These are phyloP conservation scores for Corylus avellana DNA, from an alignment of 306 rosid species.

Conservation along the genomic window DNA sequence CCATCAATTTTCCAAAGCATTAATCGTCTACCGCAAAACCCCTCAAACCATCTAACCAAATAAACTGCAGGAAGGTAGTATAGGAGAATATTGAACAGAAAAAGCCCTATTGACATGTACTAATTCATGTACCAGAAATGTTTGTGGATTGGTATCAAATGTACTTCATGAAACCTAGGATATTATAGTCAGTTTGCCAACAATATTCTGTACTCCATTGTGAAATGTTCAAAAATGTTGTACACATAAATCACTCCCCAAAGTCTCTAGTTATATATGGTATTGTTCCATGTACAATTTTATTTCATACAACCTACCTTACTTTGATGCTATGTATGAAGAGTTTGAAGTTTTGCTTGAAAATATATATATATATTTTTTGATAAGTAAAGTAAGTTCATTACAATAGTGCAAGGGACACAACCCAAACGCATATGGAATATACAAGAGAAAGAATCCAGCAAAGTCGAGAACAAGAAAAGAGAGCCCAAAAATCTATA, in stretches of 20 bases:
- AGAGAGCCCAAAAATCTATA: too few species aligned
- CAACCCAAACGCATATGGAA: too few species aligned
- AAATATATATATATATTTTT: too few species aligned
- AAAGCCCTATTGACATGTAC: neutral
- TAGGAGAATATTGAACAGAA: slow-evolving; percentile 3
- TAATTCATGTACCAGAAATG: neutral
- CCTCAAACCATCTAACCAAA: neutral
- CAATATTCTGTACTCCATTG: neutral
- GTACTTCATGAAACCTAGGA: neutral
- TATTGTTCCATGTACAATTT: too few species aligned
- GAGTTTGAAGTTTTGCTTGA: too few species aligned
- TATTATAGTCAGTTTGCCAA: neutral
- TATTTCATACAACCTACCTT: too few species aligned
- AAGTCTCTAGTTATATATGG: neutral
- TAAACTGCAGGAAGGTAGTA: slow-evolving; percentile 3
- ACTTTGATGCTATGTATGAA: too few species aligned
- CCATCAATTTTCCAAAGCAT: slow-evolving; percentile 25
- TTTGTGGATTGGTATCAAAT: neutral
- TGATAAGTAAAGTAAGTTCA: too few species aligned
- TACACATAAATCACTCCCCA: neutral
- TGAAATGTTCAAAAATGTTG: neutral
- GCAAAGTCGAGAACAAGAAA: too few species aligned
- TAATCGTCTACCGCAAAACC: slow-evolving; percentile 23
- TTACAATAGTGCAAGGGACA: too few species aligned
- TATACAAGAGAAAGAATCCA: too few species aligned